phyloP scores from a whole-genome alignment of 2,329 filamentous ascomycete species.

The Gremmenia infestans region DNA sequence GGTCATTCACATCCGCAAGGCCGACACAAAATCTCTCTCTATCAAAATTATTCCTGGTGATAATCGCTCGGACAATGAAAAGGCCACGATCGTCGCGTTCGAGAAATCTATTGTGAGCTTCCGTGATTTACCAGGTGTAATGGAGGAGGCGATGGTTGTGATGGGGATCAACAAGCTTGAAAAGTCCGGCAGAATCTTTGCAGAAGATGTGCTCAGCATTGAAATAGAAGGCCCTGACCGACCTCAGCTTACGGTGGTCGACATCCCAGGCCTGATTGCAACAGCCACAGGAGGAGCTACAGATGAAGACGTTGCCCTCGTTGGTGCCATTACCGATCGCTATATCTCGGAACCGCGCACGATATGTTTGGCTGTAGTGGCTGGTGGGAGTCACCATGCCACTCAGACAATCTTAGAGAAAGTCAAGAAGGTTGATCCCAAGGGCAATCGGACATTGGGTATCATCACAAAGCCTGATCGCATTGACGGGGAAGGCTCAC shows the following conservation, averaged over 20 bases:
- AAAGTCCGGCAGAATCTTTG: constrained; percentile 15
- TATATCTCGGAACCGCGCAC: constrained; percentile 40
- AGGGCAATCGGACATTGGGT: constrained; percentile 37
- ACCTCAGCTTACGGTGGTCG: constrained; percentile 30
- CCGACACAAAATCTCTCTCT: constrained; percentile 39
- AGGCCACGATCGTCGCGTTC: constrained; percentile 38
- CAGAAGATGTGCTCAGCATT: constrained; percentile 27
- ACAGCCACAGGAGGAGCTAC: constrained; percentile 22
- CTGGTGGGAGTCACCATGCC: constrained; percentile 38
- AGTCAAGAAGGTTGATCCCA: constrained; percentile 32
- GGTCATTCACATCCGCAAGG: constrained; percentile 38
- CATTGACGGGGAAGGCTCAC: constrained; percentile 32
- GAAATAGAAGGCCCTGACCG: constrained; percentile 21
- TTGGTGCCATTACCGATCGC: constrained; percentile 28
- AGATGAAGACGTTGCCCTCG: constrained; percentile 26
- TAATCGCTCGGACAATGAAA: constrained; percentile 41
- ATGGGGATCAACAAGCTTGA: constrained; percentile 20
- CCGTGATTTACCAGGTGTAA: constrained; percentile 24
- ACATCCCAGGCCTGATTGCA: constrained; percentile 33
- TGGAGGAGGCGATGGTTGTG: constrained; percentile 24
- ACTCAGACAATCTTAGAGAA: constrained; percentile 38
- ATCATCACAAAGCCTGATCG: constrained; percentile 45
- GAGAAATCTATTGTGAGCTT: constrained; percentile 23
- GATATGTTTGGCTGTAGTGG: constrained; percentile 43
- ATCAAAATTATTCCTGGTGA: constrained; percentile 54